Base-by-base conservation (phyloP, 495 filamentous ascomycete genomes). In the Penicillium mononematosum region DNA sequence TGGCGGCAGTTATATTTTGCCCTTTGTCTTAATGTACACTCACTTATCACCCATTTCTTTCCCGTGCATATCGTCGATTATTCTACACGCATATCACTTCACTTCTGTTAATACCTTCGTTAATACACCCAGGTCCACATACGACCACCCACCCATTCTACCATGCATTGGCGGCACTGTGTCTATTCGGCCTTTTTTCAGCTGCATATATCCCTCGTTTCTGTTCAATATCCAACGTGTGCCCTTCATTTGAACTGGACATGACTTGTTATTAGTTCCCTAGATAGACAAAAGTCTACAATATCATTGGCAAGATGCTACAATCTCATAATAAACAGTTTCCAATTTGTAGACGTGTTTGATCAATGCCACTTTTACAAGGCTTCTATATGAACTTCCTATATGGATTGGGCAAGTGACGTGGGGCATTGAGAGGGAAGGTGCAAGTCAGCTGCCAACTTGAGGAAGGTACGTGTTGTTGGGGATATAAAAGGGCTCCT, bases 191-290 rank as follows among this genome's bases (percentile, higher is more conserved):
- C 45, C 20, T 31, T 44, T 46, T 19, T 31, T 42, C 45, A 24
- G 27, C 27, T 50, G 53, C 58, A 57, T 25, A 57, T 60, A 58
- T 45, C 53, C 20, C 43, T 60, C 58, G 41, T 48, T 60, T 27
- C 10, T 39, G 42, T 31, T 19, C 34, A 6, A 47, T 31, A 45
- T 11, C 19, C n/a, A 17, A 50, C 5, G 32, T 44, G 32, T 20
- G 19, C 5, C 43, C 19, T n/a, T 27, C 10, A 17, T 7, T 36
- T 31, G 19, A 36, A 32, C 5, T 36, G 42, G 34, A 36, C 17
- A 54, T 34, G 27, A 19, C 4, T 36, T 32, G 29, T 11, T 22
- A 27, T 42, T 34, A 19, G 27, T 45, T 32, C 27, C 29, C 7
- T 45, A 38, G 6, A 55, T 27, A 12, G 27, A 36, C 31, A 24